Evolutionary conservation across 1,284 basidiomycete species (phyloP), one percentile per base, ranked within the genome.

Genomic region (Phylloboletellus chloephorus): DNA sequence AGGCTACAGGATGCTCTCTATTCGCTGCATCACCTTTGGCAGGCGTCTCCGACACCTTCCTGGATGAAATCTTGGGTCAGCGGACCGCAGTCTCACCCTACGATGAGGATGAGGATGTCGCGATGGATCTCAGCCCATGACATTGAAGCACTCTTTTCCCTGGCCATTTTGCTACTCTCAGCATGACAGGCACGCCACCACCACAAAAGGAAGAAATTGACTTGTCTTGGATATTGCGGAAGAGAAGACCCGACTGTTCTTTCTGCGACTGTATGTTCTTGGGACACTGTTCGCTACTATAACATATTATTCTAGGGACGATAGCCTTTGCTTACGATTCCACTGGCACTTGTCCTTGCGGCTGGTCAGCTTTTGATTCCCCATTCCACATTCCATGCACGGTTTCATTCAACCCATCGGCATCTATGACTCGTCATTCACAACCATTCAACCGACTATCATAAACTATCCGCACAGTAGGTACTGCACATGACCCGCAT

Each of bases 1-100:
- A 54, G 48, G 53, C 50, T 28, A 54, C 61, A 16, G 72, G 74
- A 13, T 67, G 59, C 16, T 63, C 67, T 26, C 57, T 74, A 44
- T 86, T 85, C 57, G 68, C 61, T 24, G 81, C 79, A 12, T 83
- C 81, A 24, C 81, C 86, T 17, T 65, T 88, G 41, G 81, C 75
- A 8, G 66, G 75, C 13, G 77, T 78, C 17, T 63, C 71, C 6
- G 57, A 57, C 16, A 73, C 71, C 7, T 88, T 86, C 63, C 61
- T 88, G 57, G 70, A 73, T 16, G 73, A 78, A 44, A 76, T 87
- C 39, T 67, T 88, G 25, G 68, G 65, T 10, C 59, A 61, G 20
- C 56, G 46, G 37, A 19, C 26, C 23, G 39, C 8, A 10, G 26
- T 24, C 3, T 13, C 40, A 28, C 31, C 43, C n/a, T 30, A 47